Conservation (phyloP, 2,329 filamentous ascomycete genomes). For the Trichoderma sp. region DNA sequence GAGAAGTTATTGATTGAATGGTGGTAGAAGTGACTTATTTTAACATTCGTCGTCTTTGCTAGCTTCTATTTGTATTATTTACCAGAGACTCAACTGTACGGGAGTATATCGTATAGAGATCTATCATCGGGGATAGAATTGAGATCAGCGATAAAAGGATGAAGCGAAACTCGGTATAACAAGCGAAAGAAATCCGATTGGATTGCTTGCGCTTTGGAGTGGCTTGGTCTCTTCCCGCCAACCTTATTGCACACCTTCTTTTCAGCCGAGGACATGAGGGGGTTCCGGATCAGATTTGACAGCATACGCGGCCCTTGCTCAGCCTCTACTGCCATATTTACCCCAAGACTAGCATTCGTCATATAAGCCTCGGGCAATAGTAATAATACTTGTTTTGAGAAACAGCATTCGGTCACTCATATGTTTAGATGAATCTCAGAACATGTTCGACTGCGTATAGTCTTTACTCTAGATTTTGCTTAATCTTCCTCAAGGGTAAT, state of each 20-base stretch:
- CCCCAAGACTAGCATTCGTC: background rate
- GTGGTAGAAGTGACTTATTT: background rate
- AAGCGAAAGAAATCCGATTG: background rate
- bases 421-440: background rate
- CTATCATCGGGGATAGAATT: background rate
- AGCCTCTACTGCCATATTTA: background rate
- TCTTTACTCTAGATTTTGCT: too few relatives aligned
- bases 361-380: background rate
- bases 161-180: background rate
- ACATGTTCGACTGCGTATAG: background rate
- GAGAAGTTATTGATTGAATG: background rate
- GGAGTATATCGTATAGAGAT: background rate
- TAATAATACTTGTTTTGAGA: background rate
- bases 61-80: background rate
- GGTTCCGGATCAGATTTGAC: background rate
- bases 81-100: background rate
- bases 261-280: background rate
- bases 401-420: too few relatives aligned
- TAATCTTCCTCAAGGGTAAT: background rate
- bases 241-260: background rate
- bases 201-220: background rate
- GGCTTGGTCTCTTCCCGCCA: background rate
- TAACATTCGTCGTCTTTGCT: background rate
- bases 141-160: background rate
- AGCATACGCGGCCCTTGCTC: background rate